phyloP scores from a whole-genome alignment of 176 grass and related monocot genomes.

The Zoysia pacifica region DNA sequence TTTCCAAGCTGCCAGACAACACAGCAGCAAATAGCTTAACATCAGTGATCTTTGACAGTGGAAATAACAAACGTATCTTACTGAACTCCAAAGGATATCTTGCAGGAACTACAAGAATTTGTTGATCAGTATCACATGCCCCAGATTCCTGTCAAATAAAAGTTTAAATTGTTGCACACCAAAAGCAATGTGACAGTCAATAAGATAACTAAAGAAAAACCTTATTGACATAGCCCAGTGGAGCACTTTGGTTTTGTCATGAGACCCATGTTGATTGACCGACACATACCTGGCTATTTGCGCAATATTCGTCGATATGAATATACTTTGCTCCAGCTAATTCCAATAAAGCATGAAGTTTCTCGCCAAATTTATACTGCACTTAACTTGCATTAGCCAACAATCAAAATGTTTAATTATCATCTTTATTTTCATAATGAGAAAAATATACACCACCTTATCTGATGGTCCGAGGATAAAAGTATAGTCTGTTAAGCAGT shows the following conservation, averaged over 20 bases:
- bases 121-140: slow-evolving; percentile 64
- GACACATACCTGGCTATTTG: slow-evolving; percentile 73
- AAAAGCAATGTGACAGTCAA: slow-evolving; percentile 23
- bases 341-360: slow-evolving; percentile 66
- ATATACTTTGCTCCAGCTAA: slow-evolving; percentile 71
- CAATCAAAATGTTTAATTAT: background rate
- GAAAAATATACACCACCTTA: slow-evolving; percentile 56
- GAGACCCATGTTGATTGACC: slow-evolving; percentile 12
- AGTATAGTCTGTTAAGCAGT: slow-evolving; percentile 61
- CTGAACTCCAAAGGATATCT: slow-evolving; percentile 70
- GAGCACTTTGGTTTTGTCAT: background rate
- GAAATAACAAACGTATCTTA: slow-evolving; percentile 57
- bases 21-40: slow-evolving; percentile 80
- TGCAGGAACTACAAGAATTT: slow-evolving; percentile 80
- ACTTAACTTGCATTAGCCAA: slow-evolving; percentile 30
- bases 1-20: slow-evolving; percentile 70
- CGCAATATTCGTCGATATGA: slow-evolving; percentile 67
- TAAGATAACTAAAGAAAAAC: background rate
- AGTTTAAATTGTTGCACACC: slow-evolving; percentile 3
- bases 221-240: background rate
- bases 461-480: slow-evolving; percentile 72
- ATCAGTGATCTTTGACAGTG: slow-evolving; percentile 81
- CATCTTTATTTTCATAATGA: slow-evolving; percentile 7
- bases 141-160: slow-evolving; percentile 57
- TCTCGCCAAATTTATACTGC: slow-evolving; percentile 93